Conservation (phyloP, 306 rosid genomes). For the Vicia faba region DNA sequence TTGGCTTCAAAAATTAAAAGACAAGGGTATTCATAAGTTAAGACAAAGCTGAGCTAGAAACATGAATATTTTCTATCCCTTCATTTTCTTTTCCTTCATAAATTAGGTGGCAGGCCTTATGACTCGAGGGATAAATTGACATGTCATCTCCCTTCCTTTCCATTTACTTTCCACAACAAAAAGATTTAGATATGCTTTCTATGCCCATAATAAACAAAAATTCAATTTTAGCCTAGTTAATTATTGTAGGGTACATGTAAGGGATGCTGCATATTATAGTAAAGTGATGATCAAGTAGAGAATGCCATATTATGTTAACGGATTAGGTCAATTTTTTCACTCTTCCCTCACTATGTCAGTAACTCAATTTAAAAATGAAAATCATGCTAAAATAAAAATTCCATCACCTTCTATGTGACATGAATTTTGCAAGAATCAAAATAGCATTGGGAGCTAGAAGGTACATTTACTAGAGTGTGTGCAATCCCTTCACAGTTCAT, state of each 20-base stretch:
- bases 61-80: no score
- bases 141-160: no score
- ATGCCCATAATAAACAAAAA: no score
- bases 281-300: not conserved
- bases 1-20: not conserved
- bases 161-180: no score
- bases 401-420: not conserved
- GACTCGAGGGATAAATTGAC: no score
- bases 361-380: not conserved
- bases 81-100: not conserved
- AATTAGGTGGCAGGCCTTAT: not conserved
- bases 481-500: constrained; percentile 7
- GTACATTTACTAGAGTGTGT: not conserved
- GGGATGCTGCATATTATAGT: no score
- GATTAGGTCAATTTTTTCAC: no score
- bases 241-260: no score
- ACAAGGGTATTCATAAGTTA: not conserved
- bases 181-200: no score
- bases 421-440: not conserved
- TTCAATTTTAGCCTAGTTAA: no score
- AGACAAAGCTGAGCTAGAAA: not conserved
- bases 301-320: no score
- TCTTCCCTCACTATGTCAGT: not conserved
- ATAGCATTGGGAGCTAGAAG: not conserved
- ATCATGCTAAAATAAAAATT: constrained; percentile 8